Evolutionary conservation across 75 land plant genomes (phyloP).

Genomic region (Pinus taeda): DNA sequence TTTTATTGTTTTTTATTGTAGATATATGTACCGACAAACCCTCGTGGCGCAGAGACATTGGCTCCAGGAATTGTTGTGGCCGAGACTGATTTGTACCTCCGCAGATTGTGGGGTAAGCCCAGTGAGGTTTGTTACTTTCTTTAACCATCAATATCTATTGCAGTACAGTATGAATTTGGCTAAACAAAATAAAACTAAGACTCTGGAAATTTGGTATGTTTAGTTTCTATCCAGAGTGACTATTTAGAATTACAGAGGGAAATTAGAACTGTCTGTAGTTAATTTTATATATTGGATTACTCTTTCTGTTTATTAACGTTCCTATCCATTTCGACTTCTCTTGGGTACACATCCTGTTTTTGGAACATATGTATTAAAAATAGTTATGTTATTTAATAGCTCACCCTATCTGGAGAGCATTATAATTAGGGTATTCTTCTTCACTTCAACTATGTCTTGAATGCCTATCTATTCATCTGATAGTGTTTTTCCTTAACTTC

Average conservation of each 20-base stretch:
- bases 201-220: too few species aligned
- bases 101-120: constrained; percentile 51
- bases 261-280: not conserved
- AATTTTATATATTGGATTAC: not conserved
- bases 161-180: too few species aligned
- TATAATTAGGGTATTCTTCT: not conserved
- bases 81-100: constrained; percentile 32
- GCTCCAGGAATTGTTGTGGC: constrained; percentile 29
- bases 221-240: too few species aligned
- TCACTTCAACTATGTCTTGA: not conserved
- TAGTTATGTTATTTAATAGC: too few species aligned
- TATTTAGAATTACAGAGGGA: not conserved
- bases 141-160: constrained; percentile 5
- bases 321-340: too few species aligned
- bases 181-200: too few species aligned
- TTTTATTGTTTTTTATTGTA: not conserved
- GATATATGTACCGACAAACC: constrained; percentile 17
- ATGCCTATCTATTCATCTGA: not conserved
- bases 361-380: too few species aligned
- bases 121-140: constrained; percentile 30
- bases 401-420: too few species aligned
- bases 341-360: too few species aligned
- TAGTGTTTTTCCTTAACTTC: not conserved
- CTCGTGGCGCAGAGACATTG: constrained; percentile 33
- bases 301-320: not conserved